Percentiles rank a stretch among this genome's conserved stretches.
These are phyloP conservation scores for Diacronema lutheri DNA, from an alignment of 78 protist genomes.

Conservation along the genomic window DNA sequence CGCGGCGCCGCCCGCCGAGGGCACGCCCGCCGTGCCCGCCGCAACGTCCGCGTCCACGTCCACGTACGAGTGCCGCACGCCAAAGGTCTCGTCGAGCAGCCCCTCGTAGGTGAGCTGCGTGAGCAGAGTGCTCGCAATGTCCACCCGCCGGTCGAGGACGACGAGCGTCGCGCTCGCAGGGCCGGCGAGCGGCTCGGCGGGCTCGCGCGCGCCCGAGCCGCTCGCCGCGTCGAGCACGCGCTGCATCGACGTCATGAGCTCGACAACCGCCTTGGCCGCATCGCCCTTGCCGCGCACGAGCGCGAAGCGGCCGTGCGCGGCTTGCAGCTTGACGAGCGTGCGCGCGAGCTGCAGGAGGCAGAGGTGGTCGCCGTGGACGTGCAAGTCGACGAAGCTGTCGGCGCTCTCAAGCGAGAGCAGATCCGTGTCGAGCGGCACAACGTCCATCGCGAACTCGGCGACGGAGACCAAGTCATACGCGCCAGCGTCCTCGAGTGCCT, in stretches of 20 bases:
- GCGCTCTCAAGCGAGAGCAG: slow-evolving; percentile 75
- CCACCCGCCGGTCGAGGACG: slow-evolving; percentile 77
- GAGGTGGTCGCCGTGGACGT: slow-evolving; percentile 68
- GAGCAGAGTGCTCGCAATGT: slow-evolving; percentile 50
- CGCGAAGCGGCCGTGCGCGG: neutral
- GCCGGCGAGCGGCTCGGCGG: neutral
- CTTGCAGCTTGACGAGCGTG: slow-evolving; percentile 72
- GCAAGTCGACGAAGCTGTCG: slow-evolving; percentile 47
- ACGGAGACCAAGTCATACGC: slow-evolving; percentile 43
- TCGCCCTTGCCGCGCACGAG: slow-evolving; percentile 73
- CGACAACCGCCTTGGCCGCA: slow-evolving; percentile 34
- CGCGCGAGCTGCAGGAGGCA: slow-evolving; percentile 59
- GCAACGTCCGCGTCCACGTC: no score
- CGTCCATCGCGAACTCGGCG: slow-evolving; percentile 54
- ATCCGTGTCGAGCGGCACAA: slow-evolving; percentile 85
- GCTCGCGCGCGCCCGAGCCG: slow-evolving; percentile 20
- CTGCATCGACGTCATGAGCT: slow-evolving; percentile 52
- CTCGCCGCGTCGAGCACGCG: slow-evolving; percentile 21
- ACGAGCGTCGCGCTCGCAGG: slow-evolving; percentile 69
- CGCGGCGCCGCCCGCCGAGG: no score
- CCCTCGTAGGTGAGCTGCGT: slow-evolving; percentile 94
- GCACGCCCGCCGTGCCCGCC: no score
- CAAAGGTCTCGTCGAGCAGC: slow-evolving; percentile 81
- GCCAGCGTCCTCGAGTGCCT: slow-evolving; percentile 77
- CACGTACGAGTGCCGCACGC: slow-evolving; percentile 55